phyloP scores from a whole-genome alignment of 179 eudicot species.

The Monotropa hypopitys region DNA sequence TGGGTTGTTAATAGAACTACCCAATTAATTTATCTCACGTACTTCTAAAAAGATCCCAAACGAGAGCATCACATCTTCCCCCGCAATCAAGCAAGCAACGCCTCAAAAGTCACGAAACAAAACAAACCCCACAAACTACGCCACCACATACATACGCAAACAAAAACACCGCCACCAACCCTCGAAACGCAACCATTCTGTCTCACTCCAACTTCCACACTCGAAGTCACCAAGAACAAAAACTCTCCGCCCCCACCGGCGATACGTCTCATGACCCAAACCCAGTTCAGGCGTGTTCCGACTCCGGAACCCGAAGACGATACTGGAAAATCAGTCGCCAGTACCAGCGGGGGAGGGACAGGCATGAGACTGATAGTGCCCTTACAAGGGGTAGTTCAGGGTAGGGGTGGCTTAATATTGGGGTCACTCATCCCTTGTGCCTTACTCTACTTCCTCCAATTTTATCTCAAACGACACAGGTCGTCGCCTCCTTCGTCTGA shows the following conservation, averaged over 20 bases:
- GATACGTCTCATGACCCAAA: no score
- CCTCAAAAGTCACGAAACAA: slow-evolving; percentile 13
- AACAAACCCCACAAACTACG: no score
- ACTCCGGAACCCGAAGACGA: no score
- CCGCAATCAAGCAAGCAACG: slow-evolving; percentile 18
- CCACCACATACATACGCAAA: no score
- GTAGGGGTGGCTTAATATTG: slow-evolving; percentile 57
- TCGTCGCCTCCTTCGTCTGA: slow-evolving; percentile 14
- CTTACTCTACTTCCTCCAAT: slow-evolving; percentile 76
- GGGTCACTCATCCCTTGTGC: slow-evolving; percentile 86
- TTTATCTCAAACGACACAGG: slow-evolving; percentile 60
- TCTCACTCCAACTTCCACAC: neutral
- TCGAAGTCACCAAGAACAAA: neutral
- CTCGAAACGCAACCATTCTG: neutral
- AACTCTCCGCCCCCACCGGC: neutral
- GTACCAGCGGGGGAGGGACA: neutral
- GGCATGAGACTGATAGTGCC: slow-evolving; percentile 79
- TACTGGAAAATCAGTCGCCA: neutral
- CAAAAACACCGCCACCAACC: no score
- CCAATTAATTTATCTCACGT: no score
- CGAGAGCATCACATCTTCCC: neutral
- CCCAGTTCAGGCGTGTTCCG: no score
- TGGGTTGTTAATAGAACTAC: no score
- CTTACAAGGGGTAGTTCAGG: slow-evolving; percentile 77
- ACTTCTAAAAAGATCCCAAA: neutral